These are phyloP conservation scores for Starmera pachycereana DNA, from an alignment of 805 yeast species.

Conservation along the genomic window DNA sequence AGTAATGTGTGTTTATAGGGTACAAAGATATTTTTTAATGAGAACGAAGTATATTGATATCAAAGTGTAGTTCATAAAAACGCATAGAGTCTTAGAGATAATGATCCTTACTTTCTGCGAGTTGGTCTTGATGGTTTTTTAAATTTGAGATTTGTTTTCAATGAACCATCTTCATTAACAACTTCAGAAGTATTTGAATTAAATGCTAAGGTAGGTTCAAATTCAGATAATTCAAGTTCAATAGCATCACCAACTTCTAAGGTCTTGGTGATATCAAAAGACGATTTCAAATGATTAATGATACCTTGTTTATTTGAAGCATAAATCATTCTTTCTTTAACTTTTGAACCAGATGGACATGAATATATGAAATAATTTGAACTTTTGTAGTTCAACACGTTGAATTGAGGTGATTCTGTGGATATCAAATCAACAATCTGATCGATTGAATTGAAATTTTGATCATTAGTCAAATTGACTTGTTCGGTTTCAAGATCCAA, in stretches of 20 bases:
- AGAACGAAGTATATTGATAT: background rate
- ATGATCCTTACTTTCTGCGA: constrained; percentile 25
- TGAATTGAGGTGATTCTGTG: constrained; percentile 44
- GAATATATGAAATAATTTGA: constrained; percentile 59
- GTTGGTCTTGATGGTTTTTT: constrained; percentile 67
- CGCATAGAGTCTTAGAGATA: too few species aligned
- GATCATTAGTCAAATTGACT: constrained; percentile 26
- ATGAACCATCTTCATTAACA: background rate
- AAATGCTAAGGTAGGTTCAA: constrained; percentile 19
- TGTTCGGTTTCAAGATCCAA: constrained; percentile 42
- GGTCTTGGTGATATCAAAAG: constrained; percentile 28
- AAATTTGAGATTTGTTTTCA: constrained; percentile 26
- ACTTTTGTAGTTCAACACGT: constrained; percentile 35
- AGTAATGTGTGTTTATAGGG: constrained; percentile 1
- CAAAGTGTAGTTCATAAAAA: background rate
- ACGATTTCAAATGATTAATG: constrained; percentile 34
- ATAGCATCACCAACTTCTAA: constrained; percentile 67
- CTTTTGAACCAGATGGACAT: constrained; percentile 86
- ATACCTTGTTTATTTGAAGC: constrained; percentile 71
- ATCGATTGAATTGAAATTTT: constrained; percentile 12
- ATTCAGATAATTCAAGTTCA: constrained; percentile 50
- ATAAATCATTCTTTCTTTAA: constrained; percentile 85
- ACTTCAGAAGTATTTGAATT: constrained; percentile 4
- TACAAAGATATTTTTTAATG: background rate
- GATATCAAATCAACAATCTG: constrained; percentile 26